phyloP scores from a whole-genome alignment of 176 grass and related monocot genomes.

The Saccharum spontaneum region DNA sequence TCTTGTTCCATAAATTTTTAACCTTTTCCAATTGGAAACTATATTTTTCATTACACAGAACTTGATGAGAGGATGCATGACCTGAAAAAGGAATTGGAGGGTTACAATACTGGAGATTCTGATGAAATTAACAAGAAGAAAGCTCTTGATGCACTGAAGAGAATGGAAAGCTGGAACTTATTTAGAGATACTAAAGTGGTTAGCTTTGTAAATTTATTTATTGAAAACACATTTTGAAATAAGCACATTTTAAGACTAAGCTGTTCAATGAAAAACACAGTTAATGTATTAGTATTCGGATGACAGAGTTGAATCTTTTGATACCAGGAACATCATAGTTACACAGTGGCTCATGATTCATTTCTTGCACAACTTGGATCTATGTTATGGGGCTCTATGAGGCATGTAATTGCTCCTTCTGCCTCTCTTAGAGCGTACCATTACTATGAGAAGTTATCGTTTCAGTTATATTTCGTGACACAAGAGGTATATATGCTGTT shows the following conservation, averaged over 20 bases:
- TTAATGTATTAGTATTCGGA: background rate
- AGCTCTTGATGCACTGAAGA: conserved; percentile 84
- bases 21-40: background rate
- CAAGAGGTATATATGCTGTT: conserved; percentile 62
- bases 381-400: conserved; percentile 84
- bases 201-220: conserved; percentile 16
- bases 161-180: conserved; percentile 96
- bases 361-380: conserved; percentile 95
- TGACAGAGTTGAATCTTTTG: background rate
- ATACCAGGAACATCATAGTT: conserved; percentile 69
- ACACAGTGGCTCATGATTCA: conserved; percentile 84
- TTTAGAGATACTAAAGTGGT: conserved; percentile 72
- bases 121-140: conserved; percentile 88
- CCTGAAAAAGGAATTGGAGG: conserved; percentile 83
- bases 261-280: background rate
- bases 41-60: conserved; percentile 47
- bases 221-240: background rate
- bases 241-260: conserved; percentile 8
- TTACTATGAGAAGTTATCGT: conserved; percentile 90
- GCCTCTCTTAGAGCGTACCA: conserved; percentile 80
- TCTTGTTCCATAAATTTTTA: background rate
- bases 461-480: conserved; percentile 94
- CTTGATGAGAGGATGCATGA: conserved; percentile 95
- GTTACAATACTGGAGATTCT: conserved; percentile 71
- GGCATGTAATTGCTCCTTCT: conserved; percentile 94